phyloP scores from a whole-genome alignment of 257 asterid genomes.

The Solanum bulbocastanum region DNA sequence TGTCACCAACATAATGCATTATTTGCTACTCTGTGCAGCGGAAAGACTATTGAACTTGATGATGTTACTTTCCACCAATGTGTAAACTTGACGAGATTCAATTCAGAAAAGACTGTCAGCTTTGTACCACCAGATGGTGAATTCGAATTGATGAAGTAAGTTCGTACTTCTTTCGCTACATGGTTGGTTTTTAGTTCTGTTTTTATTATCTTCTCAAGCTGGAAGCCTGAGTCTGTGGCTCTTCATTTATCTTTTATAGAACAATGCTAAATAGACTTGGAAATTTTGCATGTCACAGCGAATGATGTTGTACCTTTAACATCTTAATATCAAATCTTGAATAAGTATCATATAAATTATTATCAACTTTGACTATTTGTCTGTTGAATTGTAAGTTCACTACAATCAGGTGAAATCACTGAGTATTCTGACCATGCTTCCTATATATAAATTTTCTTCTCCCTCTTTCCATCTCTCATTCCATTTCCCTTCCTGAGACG shows the following conservation, averaged over 20 bases:
- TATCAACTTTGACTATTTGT: neutral
- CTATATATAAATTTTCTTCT: neutral
- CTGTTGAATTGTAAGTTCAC: neutral
- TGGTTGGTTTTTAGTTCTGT: neutral
- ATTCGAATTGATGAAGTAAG: conserved; percentile 99
- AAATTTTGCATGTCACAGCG: neutral
- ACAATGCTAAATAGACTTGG: neutral
- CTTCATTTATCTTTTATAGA: neutral
- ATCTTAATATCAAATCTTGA: neutral
- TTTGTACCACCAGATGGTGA: conserved; percentile 99
- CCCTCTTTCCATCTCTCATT: neutral
- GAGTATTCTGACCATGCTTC: neutral
- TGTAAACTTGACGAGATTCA: conserved; percentile 96
- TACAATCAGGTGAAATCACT: neutral
- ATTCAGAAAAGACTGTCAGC: conserved; percentile 96
- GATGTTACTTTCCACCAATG: conserved; percentile 99
- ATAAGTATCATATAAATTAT: neutral
- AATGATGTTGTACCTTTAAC: neutral
- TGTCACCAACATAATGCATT: neutral
- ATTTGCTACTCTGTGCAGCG: conserved; percentile 43
- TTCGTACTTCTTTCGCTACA: neutral
- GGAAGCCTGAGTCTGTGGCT: neutral
- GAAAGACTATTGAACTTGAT: conserved; percentile 97
- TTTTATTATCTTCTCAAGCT: neutral
- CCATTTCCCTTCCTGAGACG: neutral